phyloP scores from a whole-genome alignment of 2,329 filamentous ascomycete genomes.

The Neofusicoccum ribis region DNA sequence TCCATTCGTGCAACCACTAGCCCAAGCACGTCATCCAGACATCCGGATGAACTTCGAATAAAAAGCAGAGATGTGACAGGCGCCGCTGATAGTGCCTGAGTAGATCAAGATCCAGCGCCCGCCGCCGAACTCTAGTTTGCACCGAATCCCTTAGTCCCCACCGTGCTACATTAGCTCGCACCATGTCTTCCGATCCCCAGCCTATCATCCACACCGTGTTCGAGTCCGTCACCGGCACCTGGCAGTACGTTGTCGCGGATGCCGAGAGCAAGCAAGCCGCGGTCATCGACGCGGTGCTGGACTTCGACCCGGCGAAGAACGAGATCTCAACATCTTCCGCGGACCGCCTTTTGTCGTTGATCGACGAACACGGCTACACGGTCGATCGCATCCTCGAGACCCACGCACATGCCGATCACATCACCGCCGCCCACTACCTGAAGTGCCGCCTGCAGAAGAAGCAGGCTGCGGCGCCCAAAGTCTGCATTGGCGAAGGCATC shows the following conservation, averaged over 20 bases:
- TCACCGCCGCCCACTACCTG: conserved; percentile 58
- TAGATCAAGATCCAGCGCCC: no score
- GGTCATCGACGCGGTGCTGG: conserved; percentile 64
- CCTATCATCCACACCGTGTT: conserved; percentile 29
- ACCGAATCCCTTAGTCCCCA: no score
- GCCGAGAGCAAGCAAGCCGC: conserved; percentile 49
- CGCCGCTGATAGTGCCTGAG: no score
- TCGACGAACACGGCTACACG: conserved; percentile 49
- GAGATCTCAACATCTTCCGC: conserved; percentile 54
- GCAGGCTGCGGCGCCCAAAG: conserved; percentile 41
- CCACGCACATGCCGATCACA: conserved; percentile 62
- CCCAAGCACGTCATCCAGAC: no score
- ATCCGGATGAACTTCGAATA: no score
- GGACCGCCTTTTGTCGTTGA: conserved; percentile 50
- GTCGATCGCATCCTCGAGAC: conserved; percentile 61
- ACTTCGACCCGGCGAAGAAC: conserved; percentile 52
- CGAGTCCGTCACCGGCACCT: conserved; percentile 52
- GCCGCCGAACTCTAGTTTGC: no score
- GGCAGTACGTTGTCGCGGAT: conserved; percentile 63
- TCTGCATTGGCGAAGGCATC: conserved; percentile 60
- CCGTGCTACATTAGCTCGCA: not conserved
- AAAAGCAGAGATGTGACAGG: no score
- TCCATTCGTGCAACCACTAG: not conserved
- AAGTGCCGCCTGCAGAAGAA: conserved; percentile 44
- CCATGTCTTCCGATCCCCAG: not conserved